Percentiles rank a stretch among this genome's conserved stretches.
phyloP scores from a whole-genome alignment of 2,329 filamentous ascomycete genomes.

The Cyphellophora attinorum region DNA sequence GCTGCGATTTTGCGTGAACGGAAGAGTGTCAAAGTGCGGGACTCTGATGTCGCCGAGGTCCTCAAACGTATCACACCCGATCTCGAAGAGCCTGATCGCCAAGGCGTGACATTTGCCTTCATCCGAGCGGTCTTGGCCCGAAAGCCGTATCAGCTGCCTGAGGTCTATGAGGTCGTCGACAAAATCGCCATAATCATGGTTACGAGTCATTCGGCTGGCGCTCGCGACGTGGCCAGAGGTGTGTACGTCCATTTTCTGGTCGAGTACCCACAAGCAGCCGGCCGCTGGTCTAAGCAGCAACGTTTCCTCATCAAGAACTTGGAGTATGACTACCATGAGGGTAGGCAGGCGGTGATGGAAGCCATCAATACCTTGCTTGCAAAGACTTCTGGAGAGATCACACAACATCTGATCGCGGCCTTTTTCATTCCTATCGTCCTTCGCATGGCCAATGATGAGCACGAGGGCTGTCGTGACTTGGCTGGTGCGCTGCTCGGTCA shows the following conservation, averaged over 20 bases:
- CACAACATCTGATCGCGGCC: conserved; percentile 69
- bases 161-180: conserved; percentile 86
- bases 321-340: conserved; percentile 79
- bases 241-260: conserved; percentile 90
- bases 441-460: conserved; percentile 79
- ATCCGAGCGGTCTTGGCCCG: conserved; percentile 76
- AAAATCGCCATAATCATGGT: conserved; percentile 88
- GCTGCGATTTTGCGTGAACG: conserved; percentile 77
- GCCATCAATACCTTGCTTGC: conserved; percentile 74
- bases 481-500: conserved; percentile 71
- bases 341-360: conserved; percentile 87
- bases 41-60: conserved; percentile 72
- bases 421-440: conserved; percentile 83
- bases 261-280: conserved; percentile 88
- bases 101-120: conserved; percentile 92
- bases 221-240: conserved; percentile 76
- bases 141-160: conserved; percentile 73
- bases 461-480: conserved; percentile 72
- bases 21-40: conserved; percentile 64
- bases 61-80: conserved; percentile 76
- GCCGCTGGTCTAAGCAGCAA: conserved; percentile 79
- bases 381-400: conserved; percentile 72
- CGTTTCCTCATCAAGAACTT: conserved; percentile 84
- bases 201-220: conserved; percentile 82
- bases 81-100: conserved; percentile 82